Evolutionary conservation across 2,329 filamentous ascomycete species (phyloP).

Genomic region (Coniella lustricola): DNA sequence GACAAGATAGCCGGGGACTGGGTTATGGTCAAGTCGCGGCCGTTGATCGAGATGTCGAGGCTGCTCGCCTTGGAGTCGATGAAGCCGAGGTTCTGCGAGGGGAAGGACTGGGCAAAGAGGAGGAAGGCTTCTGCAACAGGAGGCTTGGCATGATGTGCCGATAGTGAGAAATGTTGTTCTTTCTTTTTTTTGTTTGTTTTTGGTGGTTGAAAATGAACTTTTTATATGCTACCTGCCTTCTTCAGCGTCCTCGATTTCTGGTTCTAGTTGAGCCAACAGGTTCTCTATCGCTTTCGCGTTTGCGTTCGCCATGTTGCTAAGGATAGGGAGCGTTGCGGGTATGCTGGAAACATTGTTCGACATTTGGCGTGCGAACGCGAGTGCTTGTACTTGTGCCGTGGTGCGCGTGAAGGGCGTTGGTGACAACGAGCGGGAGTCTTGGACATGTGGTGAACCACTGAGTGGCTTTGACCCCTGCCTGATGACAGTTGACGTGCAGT

Average conservation of each 20-base stretch:
- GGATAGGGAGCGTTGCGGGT: too few species aligned
- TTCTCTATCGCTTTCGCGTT: slow-evolving; percentile 11
- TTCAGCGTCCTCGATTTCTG: slow-evolving; percentile 41
- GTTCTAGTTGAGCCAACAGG: slow-evolving; percentile 29
- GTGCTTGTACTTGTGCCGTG: too few species aligned
- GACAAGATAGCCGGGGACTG: slow-evolving; percentile 80
- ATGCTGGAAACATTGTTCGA: too few species aligned
- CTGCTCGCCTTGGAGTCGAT: slow-evolving; percentile 61
- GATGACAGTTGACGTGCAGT: too few species aligned
- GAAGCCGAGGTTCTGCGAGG: slow-evolving; percentile 76
- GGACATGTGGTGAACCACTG: too few species aligned
- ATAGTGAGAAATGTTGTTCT: not conserved
- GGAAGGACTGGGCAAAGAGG: slow-evolving; percentile 70
- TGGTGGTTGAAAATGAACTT: too few species aligned
- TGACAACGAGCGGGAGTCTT: too few species aligned
- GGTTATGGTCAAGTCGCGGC: slow-evolving; percentile 64
- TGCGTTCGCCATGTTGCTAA: not conserved
- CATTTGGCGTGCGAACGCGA: too few species aligned
- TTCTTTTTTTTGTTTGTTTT: not conserved
- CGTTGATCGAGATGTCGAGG: slow-evolving; percentile 62
- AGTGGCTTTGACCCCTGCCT: too few species aligned
- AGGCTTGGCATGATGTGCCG: not conserved
- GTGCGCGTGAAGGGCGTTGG: too few species aligned
- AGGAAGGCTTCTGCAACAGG: slow-evolving; percentile 68
- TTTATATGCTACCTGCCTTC: slow-evolving; percentile 31